Base-by-base conservation (phyloP, 1,284 basidiomycete genomes). In the Entoloma clypeatum region DNA sequence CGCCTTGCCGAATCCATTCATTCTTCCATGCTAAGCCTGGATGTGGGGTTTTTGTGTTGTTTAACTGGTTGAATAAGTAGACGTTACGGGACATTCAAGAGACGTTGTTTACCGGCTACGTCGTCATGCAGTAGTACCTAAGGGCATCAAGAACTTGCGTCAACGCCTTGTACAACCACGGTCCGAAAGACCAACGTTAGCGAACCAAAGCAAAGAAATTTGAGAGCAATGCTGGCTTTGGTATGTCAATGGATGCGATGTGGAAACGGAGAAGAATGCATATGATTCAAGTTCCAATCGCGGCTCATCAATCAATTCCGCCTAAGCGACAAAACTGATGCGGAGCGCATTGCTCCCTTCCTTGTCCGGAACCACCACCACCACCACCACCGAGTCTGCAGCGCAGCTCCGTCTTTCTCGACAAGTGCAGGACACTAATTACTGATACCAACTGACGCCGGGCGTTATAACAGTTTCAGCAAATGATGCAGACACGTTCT, bases 311-410 rank as follows among this genome's bases (percentile, higher is more conserved):
- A 39, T 35, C 38, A 32, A 43, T 38, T 45, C 39, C 19, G 23
- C 28, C 29, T 18, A 33, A 41, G 28, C 35, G 30, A 10, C 29
- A 40, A 25, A 44, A 34, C 42, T 30, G 31, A 45, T 45, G 24
- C 18, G 36, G 39, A 46, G 42, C 45, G 34, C 14, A 25, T n/a
- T 14, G 19, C 30, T 41, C 35, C 31, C 43, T 33, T 48, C 55
- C 60, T 64, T 57, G 63, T 65, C 63, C 58, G 63, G 63, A 60
- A 65, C 64, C 62, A 64, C 56, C 43, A 50, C 55, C 35, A 50
- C 34, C 39, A 40, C 23, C 24, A 38, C 22, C 31, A 33, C 16
- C 16, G n/a, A 27, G 8, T 8, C 8, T n/a, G 25, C 8, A 8
- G n/a, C 8, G 25, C 25, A 22, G 24, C 19, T 18, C 19, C 3